Base-by-base conservation (phyloP, 1,284 basidiomycete genomes). In the Phaffia rhodozyma region DNA sequence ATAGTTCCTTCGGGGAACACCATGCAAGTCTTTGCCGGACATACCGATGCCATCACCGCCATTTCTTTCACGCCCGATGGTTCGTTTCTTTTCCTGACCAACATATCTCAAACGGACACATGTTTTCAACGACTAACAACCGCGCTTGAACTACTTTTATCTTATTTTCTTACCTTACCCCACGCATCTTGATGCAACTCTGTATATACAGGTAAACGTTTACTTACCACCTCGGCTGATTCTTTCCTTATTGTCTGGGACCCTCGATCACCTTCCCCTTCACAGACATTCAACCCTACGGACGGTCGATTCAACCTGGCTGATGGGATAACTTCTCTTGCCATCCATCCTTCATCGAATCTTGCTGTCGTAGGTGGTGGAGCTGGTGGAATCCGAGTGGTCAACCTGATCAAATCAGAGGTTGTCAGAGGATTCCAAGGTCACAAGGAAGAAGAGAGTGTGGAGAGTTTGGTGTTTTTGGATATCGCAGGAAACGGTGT, bases 11-110 rank as follows among this genome's bases (percentile, higher is more conserved):
- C 86, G 3, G 94, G 93, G 56, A 87, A 84, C 70, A 90, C 86
- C 57, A 93, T 97, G 88, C 90, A 94, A 73, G 93, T 97, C 21
- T 91, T 97, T 71, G 87, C 89, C 1, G 90, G 91, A 1, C 94
- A 98, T 76, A 86, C 84, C 1, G 84, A 86, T 7, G 78, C 91
- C 2, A 86, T 93, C 9, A 87, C 90, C 49, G 88, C 87, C 68
- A 93, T 93, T 38, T 82, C 86, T 67, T 99, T 96, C 77, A 92
- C 91, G 1, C 90, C 91, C 11, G 91, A 94, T 72, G 89, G 87
- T 83, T 72, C 61, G 75, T 60, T 34, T 30, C 16, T 16, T n/a
- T 16, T 48, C 30, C 13, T 16, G 23, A n/a, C 1, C 47, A 27
- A n/a, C 61, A 18, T 51, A n/a, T 18, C 38, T 25, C 18, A 9